These are phyloP conservation scores for Cryptococcus jaspeensis DNA, from an alignment of 1,284 basidiomycete genomes.

Conservation along the genomic window DNA sequence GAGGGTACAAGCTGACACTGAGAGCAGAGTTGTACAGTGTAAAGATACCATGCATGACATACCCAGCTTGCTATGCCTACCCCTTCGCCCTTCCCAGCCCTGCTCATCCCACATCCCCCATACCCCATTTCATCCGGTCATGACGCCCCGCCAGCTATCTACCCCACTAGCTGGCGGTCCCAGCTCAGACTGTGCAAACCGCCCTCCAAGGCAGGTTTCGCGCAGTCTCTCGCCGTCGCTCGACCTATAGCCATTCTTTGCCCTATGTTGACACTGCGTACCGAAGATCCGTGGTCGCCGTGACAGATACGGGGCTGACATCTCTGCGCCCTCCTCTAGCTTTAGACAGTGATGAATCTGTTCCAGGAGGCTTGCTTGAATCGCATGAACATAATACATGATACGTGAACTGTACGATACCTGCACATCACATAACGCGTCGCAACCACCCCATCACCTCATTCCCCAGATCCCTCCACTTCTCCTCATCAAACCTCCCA, in stretches of 20 bases:
- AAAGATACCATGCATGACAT: conserved; percentile 9
- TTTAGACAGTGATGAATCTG: neutral
- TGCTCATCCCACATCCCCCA: neutral
- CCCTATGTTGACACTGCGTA: conserved; percentile 45
- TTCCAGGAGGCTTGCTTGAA: too few relatives aligned
- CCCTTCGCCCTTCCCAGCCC: too few relatives aligned
- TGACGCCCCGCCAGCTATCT: conserved; percentile 2
- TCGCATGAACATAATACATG: too few relatives aligned
- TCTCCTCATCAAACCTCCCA: conserved; percentile 15
- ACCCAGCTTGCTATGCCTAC: neutral
- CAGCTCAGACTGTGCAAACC: neutral
- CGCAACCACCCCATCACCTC: conserved; percentile 48
- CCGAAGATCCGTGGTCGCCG: conserved; percentile 40
- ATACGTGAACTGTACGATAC: too few relatives aligned
- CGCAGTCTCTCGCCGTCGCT: neutral
- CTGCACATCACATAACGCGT: conserved; percentile 31
- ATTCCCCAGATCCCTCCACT: conserved; percentile 18
- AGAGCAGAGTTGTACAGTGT: neutral
- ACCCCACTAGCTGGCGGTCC: conserved; percentile 6
- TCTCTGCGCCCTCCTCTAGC: neutral
- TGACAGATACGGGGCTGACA: conserved; percentile 54
- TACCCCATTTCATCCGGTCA: conserved; percentile 5
- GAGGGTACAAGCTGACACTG: neutral
- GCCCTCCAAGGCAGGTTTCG: conserved; percentile 12
- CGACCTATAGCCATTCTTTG: conserved; percentile 20